phyloP scores from a whole-genome alignment of 768 basidiomycete species.

The Rhizopogon sp. region DNA sequence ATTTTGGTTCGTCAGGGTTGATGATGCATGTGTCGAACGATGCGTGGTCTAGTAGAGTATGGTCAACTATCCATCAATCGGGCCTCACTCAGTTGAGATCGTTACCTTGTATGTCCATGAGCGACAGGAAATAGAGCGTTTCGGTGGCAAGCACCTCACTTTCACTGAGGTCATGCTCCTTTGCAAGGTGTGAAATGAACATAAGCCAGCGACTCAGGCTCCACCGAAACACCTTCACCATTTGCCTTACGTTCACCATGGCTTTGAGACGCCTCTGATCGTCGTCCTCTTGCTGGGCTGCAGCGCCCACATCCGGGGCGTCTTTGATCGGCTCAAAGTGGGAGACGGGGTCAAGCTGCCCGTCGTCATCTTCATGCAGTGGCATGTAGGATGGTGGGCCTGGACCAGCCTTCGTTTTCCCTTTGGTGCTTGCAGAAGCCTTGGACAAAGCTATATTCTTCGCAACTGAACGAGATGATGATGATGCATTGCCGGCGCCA shows the following conservation, averaged over 20 bases:
- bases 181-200: not conserved
- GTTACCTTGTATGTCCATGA: not conserved
- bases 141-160: not conserved
- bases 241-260: not conserved
- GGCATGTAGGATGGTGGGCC: not conserved
- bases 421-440: slow-evolving; percentile 12
- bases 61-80: not conserved
- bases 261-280: not conserved
- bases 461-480: not conserved
- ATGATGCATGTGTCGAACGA: not conserved
- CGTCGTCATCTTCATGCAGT: not conserved
- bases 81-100: not conserved
- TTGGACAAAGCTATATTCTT: slow-evolving; percentile 9
- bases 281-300: not conserved
- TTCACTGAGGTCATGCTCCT: not conserved
- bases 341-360: slow-evolving; percentile 15
- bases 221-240: not conserved
- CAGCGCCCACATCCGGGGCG: not conserved
- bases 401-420: slow-evolving; percentile 11
- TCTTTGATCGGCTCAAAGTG: slow-evolving; percentile 14
- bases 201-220: not conserved
- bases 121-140: not conserved
- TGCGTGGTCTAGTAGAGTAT: not conserved
- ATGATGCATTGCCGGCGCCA: slow-evolving; percentile 7
- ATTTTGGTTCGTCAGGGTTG: not conserved